phyloP scores from a whole-genome alignment of 306 rosid species.

The Vigna radiata region DNA sequence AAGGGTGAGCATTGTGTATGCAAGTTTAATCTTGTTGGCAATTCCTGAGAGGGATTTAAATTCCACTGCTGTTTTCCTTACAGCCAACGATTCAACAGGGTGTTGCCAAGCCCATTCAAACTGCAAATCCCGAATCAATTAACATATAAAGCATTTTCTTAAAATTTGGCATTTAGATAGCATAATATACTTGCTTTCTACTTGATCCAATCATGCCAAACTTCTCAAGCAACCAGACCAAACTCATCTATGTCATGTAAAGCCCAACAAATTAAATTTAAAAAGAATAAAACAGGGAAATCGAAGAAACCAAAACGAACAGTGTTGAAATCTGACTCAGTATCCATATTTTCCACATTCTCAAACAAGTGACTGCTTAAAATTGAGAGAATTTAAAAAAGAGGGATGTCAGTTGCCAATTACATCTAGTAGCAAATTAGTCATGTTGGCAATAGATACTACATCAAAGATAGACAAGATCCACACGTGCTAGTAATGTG shows the following conservation, averaged over 20 bases:
- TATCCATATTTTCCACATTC: slow-evolving; percentile 5
- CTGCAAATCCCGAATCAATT: slow-evolving; percentile 58
- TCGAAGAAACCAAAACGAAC: neutral
- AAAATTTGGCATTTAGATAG: slow-evolving; percentile 5
- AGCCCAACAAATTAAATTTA: neutral
- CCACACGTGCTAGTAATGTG: neutral
- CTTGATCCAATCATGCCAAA: neutral
- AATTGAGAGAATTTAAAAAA: neutral
- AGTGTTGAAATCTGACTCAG: slow-evolving; percentile 6
- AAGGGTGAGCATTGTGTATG: slow-evolving; percentile 93
- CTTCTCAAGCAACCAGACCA: slow-evolving; percentile 26
- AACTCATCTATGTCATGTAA: neutral
- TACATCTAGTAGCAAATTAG: slow-evolving; percentile 30
- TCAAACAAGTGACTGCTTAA: slow-evolving; percentile 10
- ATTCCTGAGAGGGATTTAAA: slow-evolving; percentile 91
- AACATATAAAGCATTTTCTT: neutral
- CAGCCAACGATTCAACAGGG: slow-evolving; percentile 87
- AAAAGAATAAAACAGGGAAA: slow-evolving; percentile 8
- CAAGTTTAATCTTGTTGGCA: slow-evolving; percentile 87
- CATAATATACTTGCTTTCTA: slow-evolving; percentile 4
- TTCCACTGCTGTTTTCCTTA: slow-evolving; percentile 80
- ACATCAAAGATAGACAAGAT: no score
- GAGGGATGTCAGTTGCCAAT: slow-evolving; percentile 10
- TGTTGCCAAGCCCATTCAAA: slow-evolving; percentile 99
- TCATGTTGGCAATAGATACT: neutral